Base-by-base conservation (phyloP, 2,329 filamentous ascomycete species). In the Talaromyces sp. region DNA sequence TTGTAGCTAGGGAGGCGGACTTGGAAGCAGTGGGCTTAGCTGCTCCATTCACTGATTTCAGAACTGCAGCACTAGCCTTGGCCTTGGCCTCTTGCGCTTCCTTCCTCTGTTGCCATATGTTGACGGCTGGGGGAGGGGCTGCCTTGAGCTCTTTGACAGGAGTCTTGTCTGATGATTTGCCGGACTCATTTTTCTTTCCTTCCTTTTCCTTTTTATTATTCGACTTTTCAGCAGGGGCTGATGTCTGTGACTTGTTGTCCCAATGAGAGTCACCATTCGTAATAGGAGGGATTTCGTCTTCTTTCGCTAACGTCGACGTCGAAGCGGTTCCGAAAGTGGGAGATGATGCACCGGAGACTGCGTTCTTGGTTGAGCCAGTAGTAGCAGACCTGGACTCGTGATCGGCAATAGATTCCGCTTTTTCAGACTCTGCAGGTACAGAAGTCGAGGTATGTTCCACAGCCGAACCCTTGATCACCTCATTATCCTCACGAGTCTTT, bases 51-150 rank as follows among this genome's bases (percentile, higher is more conserved):
- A 68, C 61, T n/a, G 72, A 65, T 66, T 75, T 76, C 19, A 73
- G 67, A 8, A 70, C 65, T 41, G 70, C 66, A 47, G 70, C 70
- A 58, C 67, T 71, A 8, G 77, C 75, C 71, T 83, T 85, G 60
- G 73, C 71, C 73, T 83, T 84, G 45, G 82, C 79, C n/a, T 83
- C 78, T 67, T 84, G 80, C 70, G 87, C 88, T 72, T 92, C 89
- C 71, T 85, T 89, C 64, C 93, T 87, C 78, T 93, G 87, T 68
- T 89, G 86, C 94, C 95, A 99, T 68, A 93, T 82, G 76, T 99
- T 99, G 65, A 97, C 90, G 1, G 87, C 78, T 0, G 95, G 95
- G 50, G 91, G 84, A 35, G 92, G 90, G 19, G 94, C 94, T 67
- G 95, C 92, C 56, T 90, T 89, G 49, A 97, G 82, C 71, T 89